These are phyloP conservation scores for Stentor coeruleus DNA, from an alignment of 73 alveolate genomes.

Conservation along the genomic window DNA sequence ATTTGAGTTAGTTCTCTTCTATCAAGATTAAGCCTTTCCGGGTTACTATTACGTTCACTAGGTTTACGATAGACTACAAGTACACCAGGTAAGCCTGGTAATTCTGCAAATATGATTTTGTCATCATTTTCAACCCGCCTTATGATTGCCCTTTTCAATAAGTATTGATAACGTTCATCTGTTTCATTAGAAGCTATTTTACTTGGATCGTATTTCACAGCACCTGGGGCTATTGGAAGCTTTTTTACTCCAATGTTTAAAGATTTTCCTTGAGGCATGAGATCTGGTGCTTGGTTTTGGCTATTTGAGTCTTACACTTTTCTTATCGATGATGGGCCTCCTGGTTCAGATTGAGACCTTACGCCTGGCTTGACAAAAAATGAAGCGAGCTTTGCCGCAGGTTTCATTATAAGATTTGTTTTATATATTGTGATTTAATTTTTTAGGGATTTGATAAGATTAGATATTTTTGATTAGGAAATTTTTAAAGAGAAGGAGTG, in stretches of 20 bases:
- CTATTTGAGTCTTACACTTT: too few species aligned
- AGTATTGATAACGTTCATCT: slow-evolving; percentile 83
- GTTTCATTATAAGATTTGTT: too few species aligned
- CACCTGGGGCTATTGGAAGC: background rate
- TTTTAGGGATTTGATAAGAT: too few species aligned
- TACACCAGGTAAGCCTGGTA: slow-evolving; percentile 84
- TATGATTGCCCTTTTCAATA: slow-evolving; percentile 76
- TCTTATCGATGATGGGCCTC: too few species aligned
- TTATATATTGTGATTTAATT: too few species aligned
- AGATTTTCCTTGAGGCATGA: background rate
- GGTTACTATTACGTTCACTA: slow-evolving; percentile 71
- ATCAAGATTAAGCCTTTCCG: slow-evolving; percentile 77
- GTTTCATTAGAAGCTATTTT: background rate
- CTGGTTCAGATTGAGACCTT: too few species aligned
- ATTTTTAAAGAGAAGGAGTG: too few species aligned
- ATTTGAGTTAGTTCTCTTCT: slow-evolving; percentile 83
- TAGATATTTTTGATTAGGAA: too few species aligned
- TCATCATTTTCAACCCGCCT: slow-evolving; percentile 88
- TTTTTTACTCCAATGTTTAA: background rate
- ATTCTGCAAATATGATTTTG: slow-evolving; percentile 80
- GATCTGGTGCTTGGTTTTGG: background rate
- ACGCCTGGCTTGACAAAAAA: too few species aligned
- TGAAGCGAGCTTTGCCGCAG: too few species aligned
- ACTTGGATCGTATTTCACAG: background rate
- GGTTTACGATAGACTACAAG: slow-evolving; percentile 88